phyloP scores from a whole-genome alignment of 352 stramenopile species.

The Thraustochytrium sp. region DNA sequence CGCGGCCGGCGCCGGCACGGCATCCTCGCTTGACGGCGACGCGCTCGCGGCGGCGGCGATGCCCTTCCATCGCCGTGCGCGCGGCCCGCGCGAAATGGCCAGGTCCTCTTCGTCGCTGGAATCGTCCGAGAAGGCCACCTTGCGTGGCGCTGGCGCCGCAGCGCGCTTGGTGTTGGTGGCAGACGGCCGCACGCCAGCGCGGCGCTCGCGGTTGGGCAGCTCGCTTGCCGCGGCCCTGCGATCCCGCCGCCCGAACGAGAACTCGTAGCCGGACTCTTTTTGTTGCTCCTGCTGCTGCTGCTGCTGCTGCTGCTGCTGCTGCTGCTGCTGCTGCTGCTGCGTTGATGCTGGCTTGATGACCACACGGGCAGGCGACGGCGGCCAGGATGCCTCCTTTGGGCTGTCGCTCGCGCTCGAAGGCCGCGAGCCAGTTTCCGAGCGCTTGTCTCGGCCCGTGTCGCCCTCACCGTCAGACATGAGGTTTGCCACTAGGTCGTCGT shows the following conservation, averaged over 20 bases:
- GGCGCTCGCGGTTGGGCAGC: not conserved
- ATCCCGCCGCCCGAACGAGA: not conserved
- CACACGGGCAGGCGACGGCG: too few species aligned
- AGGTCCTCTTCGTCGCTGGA: conserved; percentile 34
- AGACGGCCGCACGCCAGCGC: not conserved
- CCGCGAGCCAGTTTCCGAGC: too few species aligned
- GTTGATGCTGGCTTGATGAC: too few species aligned
- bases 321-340: not conserved
- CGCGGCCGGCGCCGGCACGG: too few species aligned
- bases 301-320: not conserved
- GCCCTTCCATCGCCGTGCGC: not conserved
- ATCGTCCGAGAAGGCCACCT: conserved; percentile 4
- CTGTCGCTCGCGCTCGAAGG: too few species aligned
- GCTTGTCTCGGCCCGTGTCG: too few species aligned
- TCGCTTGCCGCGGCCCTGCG: not conserved
- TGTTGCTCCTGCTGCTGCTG: not conserved
- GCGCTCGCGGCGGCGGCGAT: not conserved
- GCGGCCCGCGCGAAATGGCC: not conserved
- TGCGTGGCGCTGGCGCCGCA: too few species aligned
- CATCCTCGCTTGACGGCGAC: not conserved
- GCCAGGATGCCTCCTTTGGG: too few species aligned
- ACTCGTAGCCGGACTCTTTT: not conserved
- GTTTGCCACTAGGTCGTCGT: too few species aligned
- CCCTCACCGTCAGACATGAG: too few species aligned
- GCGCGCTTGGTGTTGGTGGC: not conserved